Evolutionary conservation across 2,329 filamentous ascomycete genomes (phyloP), one percentile per base, ranked within the genome.

Genomic region (Neofusicoccum sp.): DNA sequence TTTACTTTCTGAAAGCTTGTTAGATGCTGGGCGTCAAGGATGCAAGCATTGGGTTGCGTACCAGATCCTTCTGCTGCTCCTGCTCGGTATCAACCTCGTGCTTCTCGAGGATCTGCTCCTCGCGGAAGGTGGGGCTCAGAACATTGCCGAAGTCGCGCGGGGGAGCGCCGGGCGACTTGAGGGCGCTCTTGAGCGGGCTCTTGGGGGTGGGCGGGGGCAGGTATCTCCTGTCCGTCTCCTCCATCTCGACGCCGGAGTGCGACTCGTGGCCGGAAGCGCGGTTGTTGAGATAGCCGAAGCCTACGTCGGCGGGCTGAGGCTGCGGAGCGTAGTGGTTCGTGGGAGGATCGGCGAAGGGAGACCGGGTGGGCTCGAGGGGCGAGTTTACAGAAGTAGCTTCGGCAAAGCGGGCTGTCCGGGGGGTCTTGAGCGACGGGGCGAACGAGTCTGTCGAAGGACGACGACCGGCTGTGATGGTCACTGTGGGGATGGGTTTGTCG

Each of bases 21-120:
- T 74, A 81, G 73, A 56, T 30, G 31, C 24, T 14, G 41, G 8
- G 8, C 3, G n/a, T n/a, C 5, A 12, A 33, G 28, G 9, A 53
- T 9, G 16, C 6, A 12, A 12, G n/a, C 24, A 7, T 28, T 26
- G 24, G 8, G 12, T 28, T 36, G 83, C 91, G 75, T 86, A 97
- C 93, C 74, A 97, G 71, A 74, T 98, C 93, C 69, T 87, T 88
- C 33, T 85, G 89, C 77, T 98, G 93, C 73, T 93, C 86, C 77
- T 92, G 90, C 62, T 96, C 93, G 0, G 93, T 93, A 64, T 81
- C 75, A 61, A 82, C 82, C 73, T 98, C 93, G 61, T 88, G 84
- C 80, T 93, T 93, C 79, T 97, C 93, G 33, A 98, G 79, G 4
- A 89, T 77, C 54, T 93, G 86, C 77, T 97, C 93, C 78, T 98